Evolutionary conservation across 176 grass and related monocot species (phyloP).

Genomic region (Puccinellia tenuiflora): DNA sequence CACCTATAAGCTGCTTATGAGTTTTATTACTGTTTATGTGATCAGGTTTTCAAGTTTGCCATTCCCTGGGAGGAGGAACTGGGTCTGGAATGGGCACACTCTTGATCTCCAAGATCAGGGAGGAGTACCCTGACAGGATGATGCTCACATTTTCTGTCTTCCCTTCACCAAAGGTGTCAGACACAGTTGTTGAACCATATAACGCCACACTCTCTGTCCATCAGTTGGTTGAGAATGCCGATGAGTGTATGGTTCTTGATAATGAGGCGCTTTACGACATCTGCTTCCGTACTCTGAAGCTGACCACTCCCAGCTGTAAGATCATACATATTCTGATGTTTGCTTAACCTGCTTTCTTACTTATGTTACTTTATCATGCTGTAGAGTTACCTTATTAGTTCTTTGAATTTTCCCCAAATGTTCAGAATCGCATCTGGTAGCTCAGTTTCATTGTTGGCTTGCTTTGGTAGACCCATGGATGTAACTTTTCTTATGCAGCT

Average conservation of each 20-base stretch:
- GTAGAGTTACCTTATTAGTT: neutral
- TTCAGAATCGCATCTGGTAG: neutral
- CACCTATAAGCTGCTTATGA: neutral
- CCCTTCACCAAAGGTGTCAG: constrained; percentile 83
- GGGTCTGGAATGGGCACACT: constrained; percentile 90
- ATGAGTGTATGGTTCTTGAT: constrained; percentile 89
- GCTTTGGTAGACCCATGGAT: neutral
- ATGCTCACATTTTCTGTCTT: constrained; percentile 94
- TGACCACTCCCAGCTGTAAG: constrained; percentile 91
- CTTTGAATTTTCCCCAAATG: neutral
- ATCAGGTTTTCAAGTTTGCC: constrained; percentile 83
- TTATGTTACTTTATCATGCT: neutral
- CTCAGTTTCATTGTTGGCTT: neutral
- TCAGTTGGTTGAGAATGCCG: constrained; percentile 84
- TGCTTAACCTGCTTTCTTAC: neutral
- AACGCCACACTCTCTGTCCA: constrained; percentile 86
- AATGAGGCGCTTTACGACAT: constrained; percentile 88
- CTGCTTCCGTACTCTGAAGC: constrained; percentile 81
- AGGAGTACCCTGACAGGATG: constrained; percentile 87
- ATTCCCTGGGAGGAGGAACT: constrained; percentile 82
- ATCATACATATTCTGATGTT: neutral
- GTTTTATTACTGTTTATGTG: neutral
- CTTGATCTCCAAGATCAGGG: constrained; percentile 89
- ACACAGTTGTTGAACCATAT: constrained; percentile 84
- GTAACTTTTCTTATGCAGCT: neutral